These are phyloP conservation scores for Tinospora cordifolia DNA, from an alignment of 164 flowering plant genomes.

Conservation along the genomic window DNA sequence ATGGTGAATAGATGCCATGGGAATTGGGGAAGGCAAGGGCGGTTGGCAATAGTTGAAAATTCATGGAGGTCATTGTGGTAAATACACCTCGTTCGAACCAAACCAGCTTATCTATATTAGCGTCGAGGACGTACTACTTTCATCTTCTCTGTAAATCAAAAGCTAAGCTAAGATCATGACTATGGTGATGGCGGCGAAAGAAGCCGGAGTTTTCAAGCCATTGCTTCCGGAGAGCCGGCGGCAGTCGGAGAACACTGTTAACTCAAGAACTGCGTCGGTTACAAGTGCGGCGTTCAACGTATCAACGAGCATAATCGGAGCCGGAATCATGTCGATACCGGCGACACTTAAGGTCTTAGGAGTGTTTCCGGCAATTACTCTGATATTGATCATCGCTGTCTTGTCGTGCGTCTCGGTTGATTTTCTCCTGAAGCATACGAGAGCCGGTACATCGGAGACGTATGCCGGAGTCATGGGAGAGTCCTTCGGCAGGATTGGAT, in stretches of 20 bases:
- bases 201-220: constrained; percentile 18
- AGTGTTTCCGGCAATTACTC: constrained; percentile 49
- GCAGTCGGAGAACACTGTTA: background rate
- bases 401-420: constrained; percentile 62
- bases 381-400: constrained; percentile 49
- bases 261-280: constrained; percentile 27
- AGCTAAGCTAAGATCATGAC: background rate
- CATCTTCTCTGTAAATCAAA: background rate
- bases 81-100: background rate
- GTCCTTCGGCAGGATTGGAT: constrained; percentile 64
- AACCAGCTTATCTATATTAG: background rate
- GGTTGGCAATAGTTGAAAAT: background rate
- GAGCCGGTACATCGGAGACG: constrained; percentile 43
- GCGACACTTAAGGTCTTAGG: constrained; percentile 86
- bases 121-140: background rate
- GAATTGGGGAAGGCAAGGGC: too few species aligned
- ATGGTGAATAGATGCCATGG: too few species aligned
- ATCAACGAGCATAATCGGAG: constrained; percentile 87
- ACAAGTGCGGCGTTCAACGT: constrained; percentile 84
- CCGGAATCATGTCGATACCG: constrained; percentile 97
- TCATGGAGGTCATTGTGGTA: background rate
- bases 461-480: constrained; percentile 83
- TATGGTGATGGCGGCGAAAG: constrained; percentile 16
- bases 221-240: constrained; percentile 28
- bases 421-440: constrained; percentile 60